Evolutionary conservation across 371 early-diverging fungal genomes (phyloP).

Genomic region (Fennellomyces sp.): DNA sequence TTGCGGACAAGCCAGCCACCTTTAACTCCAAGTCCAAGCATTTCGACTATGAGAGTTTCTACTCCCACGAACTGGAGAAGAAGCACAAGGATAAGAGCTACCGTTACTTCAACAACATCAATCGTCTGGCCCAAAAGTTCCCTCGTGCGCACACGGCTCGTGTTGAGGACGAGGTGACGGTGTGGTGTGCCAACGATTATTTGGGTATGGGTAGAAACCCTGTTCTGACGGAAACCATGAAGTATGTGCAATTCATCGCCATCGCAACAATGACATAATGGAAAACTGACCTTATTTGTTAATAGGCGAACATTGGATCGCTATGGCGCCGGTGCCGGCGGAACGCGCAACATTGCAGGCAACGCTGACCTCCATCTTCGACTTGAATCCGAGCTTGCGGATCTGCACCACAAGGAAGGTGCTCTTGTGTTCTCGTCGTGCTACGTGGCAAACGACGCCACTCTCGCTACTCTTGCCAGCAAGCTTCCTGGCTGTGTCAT

Average conservation of each 20-base stretch:
- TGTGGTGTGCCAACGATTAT: constrained; percentile 99
- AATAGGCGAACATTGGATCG: constrained; percentile 79
- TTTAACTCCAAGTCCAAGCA: constrained; percentile 49
- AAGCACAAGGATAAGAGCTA: constrained; percentile 97
- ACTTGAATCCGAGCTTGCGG: constrained; percentile 92
- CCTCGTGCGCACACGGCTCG: constrained; percentile 94
- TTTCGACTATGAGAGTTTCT: constrained; percentile 92
- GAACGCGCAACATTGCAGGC: constrained; percentile 99
- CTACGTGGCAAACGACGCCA: constrained; percentile 98
- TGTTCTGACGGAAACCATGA: constrained; percentile 87
- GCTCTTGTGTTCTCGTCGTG: constrained; percentile 98
- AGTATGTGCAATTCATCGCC: constrained; percentile 46
- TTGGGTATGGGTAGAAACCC: constrained; percentile 94
- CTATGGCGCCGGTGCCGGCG: constrained; percentile 98
- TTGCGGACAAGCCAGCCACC: constrained; percentile 31
- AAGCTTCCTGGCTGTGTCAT: constrained; percentile 94
- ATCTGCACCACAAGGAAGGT: constrained; percentile 89
- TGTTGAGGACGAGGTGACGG: constrained; percentile 86
- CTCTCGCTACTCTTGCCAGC: constrained; percentile 87
- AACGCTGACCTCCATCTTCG: constrained; percentile 93
- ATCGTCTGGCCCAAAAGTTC: constrained; percentile 90
- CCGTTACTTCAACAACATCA: constrained; percentile 99
- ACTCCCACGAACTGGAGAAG: constrained; percentile 84
- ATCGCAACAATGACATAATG: neutral
- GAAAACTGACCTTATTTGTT: neutral